Evolutionary conservation across 805 yeast species (phyloP), one percentile per base, ranked within the genome.

Genomic region (Myxozyma neglecta): DNA sequence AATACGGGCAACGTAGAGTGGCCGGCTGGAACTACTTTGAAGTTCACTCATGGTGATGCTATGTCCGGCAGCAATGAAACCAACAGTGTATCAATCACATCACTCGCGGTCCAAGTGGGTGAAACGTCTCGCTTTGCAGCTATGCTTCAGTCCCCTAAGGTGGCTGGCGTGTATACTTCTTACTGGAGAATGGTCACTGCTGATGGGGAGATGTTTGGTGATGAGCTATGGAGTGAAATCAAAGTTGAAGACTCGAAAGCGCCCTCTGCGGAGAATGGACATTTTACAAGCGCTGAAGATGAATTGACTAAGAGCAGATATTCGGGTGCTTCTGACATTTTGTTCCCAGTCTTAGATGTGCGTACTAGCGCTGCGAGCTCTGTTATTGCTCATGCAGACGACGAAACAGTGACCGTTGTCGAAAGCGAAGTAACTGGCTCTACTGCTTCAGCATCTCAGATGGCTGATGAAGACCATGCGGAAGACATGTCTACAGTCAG

Each of bases 191-290:
- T 59, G 54, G 60, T 54, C 29, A 56, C 64, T 8, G 50, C 57
- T 7, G 61, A 59, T 7, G 68, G 68, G 2, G 59, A 53, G 40
- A 24, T 57, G 3, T 63, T 59, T 55, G 68, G 66, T 8, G 67
- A 58, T 7, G 53, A 50, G 18, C 47, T 63, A 29, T 53, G 63
- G 60, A 57, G 65, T 45, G 58, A 57, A 40, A 36, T 63, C 20
- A 39, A 11, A 8, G 66, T 64, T 36, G 59, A 47, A 18, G 52
- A 11, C 7, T 43, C 50, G 16, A 52, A 10, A n/a, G 18, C 20
- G 10, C 20, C 44, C 13, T 37, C 29, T n/a, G 53, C 29, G 16
- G 49, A 34, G 13, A 24, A 6, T 6, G 50, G 34, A 24, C 36
- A 24, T 9, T 11, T 11, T 6, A 57, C 14, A 2, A 42, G 10